A percentile compares a stretch with the other conserved stretches of the same genome.
phyloP scores from a whole-genome alignment of 257 asterid species.

The Eustoma russellianum region DNA sequence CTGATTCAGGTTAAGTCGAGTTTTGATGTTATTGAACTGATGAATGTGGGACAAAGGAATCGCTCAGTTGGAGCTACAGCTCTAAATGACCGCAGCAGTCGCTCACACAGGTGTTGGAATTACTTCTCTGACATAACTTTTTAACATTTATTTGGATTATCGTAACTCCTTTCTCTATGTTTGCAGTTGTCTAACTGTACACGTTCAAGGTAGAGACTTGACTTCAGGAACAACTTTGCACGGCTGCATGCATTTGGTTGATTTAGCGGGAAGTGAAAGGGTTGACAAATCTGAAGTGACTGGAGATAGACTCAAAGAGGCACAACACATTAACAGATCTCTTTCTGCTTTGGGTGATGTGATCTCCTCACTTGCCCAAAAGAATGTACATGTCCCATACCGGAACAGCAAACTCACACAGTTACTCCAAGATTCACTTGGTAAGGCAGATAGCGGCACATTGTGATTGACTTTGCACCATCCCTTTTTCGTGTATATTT shows the following conservation, averaged over 20 bases:
- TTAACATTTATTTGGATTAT: slow-evolving; percentile 6
- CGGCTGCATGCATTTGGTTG: slow-evolving; percentile 99
- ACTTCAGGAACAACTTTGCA: slow-evolving; percentile 65
- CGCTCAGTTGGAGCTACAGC: slow-evolving; percentile 97
- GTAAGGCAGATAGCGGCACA: slow-evolving; percentile 30
- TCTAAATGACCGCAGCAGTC: slow-evolving; percentile 97
- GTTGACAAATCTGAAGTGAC: slow-evolving; percentile 98
- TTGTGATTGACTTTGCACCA: too few relatives aligned
- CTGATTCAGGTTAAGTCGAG: slow-evolving; percentile 37
- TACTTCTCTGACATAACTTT: neutral
- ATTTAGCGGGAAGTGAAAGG: slow-evolving; percentile 98
- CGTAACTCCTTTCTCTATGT: neutral
- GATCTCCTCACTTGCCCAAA: slow-evolving; percentile 86
- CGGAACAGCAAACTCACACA: slow-evolving; percentile 97
- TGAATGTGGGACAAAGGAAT: slow-evolving; percentile 75
- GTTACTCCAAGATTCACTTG: slow-evolving; percentile 95
- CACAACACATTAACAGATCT: slow-evolving; percentile 87
- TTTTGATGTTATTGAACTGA: slow-evolving; percentile 65
- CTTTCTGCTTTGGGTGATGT: slow-evolving; percentile 98
- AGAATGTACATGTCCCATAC: slow-evolving; percentile 81
- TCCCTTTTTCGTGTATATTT: neutral
- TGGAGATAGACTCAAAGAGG: slow-evolving; percentile 93
- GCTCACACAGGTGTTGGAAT: slow-evolving; percentile 68
- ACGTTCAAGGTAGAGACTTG: slow-evolving; percentile 84
- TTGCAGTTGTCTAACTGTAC: slow-evolving; percentile 90